Conservation (phyloP, 1,284 basidiomycete genomes). For the Testicularia cyperi region DNA sequence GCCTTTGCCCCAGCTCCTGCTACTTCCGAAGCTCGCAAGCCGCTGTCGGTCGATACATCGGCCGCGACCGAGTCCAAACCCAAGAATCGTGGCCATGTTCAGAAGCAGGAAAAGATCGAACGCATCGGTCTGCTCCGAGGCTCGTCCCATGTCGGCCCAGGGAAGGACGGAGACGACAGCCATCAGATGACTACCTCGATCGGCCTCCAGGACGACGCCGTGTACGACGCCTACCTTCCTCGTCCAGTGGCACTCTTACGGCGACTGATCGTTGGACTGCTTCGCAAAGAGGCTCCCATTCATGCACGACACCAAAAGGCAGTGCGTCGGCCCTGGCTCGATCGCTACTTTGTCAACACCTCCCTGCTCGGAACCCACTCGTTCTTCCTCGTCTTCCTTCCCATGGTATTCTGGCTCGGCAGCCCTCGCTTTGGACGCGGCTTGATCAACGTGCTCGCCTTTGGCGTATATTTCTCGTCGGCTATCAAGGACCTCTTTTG, state of each 20-base stretch:
- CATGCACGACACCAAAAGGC: conserved; percentile 38
- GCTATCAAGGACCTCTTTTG: conserved; percentile 87
- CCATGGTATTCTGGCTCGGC: conserved; percentile 85
- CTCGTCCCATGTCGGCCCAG: conserved; percentile 25
- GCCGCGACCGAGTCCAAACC: background rate
- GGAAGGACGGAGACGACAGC: conserved; percentile 13
- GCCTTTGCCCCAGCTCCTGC: background rate
- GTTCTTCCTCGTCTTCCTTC: conserved; percentile 88
- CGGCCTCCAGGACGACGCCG: conserved; percentile 35
- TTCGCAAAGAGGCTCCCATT: conserved; percentile 27
- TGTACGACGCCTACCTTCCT: conserved; percentile 48
- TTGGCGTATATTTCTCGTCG: conserved; percentile 81
- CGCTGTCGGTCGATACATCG: background rate
- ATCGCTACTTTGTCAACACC: conserved; percentile 86
- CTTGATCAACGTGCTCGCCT: conserved; percentile 68
- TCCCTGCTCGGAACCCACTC: conserved; percentile 80
- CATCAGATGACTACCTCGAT: conserved; percentile 42
- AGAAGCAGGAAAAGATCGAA: conserved; percentile 34
- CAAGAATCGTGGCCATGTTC: conserved; percentile 20
- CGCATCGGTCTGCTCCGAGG: conserved; percentile 36
- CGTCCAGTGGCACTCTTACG: conserved; percentile 32
- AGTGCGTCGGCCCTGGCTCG: conserved; percentile 67
- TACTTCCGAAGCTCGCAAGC: no score
- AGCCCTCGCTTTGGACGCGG: conserved; percentile 68
- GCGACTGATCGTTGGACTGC: conserved; percentile 21